Conservation (phyloP, 306 rosid species). For the Quercus dentata region DNA sequence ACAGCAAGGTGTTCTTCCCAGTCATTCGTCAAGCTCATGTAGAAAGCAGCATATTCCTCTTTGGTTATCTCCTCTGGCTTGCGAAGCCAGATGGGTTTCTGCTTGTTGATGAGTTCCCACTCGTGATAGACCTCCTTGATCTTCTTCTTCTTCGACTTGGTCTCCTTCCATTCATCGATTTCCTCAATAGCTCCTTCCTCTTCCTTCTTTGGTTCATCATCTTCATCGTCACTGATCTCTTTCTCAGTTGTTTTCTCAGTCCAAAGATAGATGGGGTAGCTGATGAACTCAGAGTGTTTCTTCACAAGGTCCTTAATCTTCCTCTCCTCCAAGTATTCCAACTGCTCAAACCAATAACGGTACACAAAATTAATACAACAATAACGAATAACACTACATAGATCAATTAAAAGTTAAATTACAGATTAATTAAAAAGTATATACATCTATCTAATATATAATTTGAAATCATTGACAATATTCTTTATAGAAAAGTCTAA, state of each 20-base stretch:
- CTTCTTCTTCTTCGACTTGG: conserved; percentile 54
- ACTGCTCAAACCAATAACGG: conserved; percentile 17
- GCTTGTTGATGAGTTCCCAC: conserved; percentile 74
- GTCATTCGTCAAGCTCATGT: conserved; percentile 70
- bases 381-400: no score
- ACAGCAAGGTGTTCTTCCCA: conserved; percentile 79
- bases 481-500: no score
- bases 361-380: no score
- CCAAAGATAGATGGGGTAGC: conserved; percentile 68
- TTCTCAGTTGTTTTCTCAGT: conserved; percentile 67
- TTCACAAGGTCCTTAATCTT: conserved; percentile 71
- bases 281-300: conserved; percentile 71
- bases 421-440: no score
- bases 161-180: conserved; percentile 53
- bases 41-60: conserved; percentile 69
- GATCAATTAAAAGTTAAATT: no score
- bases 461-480: no score
- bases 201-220: conserved; percentile 63
- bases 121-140: conserved; percentile 67
- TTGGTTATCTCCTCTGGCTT: conserved; percentile 71
- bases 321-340: conserved; percentile 70
- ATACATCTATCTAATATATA: no score
- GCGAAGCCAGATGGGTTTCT: conserved; percentile 73
- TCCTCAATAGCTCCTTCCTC: conserved; percentile 63
- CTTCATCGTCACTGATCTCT: conserved; percentile 71